phyloP scores from a whole-genome alignment of 2,329 filamentous ascomycete genomes.

The Arthroderma sp. region DNA sequence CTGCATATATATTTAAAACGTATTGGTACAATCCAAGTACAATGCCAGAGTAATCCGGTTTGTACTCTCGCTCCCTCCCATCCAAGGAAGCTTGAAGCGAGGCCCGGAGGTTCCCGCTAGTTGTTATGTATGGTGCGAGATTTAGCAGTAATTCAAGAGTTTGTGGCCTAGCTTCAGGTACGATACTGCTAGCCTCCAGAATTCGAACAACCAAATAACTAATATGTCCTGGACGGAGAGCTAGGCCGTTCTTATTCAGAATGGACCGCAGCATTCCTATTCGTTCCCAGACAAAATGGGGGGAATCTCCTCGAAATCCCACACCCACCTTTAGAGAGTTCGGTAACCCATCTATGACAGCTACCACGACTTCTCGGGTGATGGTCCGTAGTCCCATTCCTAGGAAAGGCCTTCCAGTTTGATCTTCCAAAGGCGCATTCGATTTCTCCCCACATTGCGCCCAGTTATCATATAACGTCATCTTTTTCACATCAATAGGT shows the following conservation, averaged over 20 bases:
- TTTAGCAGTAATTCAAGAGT: constrained; percentile 30
- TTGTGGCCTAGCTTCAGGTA: constrained; percentile 32
- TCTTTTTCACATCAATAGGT: constrained; percentile 21
- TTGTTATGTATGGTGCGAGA: constrained; percentile 4
- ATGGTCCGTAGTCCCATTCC: constrained; percentile 37
- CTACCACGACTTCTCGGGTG: constrained; percentile 44
- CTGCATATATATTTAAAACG: constrained; percentile 9
- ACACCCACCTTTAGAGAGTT: constrained; percentile 32
- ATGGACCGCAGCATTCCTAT: constrained; percentile 26
- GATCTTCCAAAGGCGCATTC: constrained; percentile 8
- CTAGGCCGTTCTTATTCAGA: constrained; percentile 12
- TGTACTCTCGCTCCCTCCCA: background rate
- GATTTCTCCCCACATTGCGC: constrained; percentile 16
- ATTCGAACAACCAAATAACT: constrained; percentile 36
- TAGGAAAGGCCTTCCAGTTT: constrained; percentile 19
- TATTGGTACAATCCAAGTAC: constrained; percentile 11
- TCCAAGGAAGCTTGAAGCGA: background rate
- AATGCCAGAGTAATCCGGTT: constrained; percentile 5
- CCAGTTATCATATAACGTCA: constrained; percentile 25
- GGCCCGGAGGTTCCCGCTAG: background rate
- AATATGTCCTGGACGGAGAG: constrained; percentile 18
- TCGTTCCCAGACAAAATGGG: constrained; percentile 23
- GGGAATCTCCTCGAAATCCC: constrained; percentile 19
- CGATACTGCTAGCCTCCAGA: constrained; percentile 36
- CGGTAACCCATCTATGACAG: constrained; percentile 40